Conservation (phyloP, 2,329 filamentous ascomycete species). For the Hortaea werneckii region DNA sequence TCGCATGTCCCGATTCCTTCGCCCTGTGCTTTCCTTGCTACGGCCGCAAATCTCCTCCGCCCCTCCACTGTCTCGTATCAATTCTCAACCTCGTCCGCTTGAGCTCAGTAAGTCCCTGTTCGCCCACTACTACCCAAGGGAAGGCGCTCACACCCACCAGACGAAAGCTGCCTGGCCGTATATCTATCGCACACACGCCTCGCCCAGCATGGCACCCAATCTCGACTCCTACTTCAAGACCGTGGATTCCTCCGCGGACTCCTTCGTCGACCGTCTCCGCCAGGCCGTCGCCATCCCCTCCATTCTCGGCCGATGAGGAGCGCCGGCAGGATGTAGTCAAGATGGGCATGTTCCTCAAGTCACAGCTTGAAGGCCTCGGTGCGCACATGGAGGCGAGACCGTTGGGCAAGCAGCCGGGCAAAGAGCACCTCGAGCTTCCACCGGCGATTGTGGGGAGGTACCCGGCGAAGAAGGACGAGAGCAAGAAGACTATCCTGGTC, state of each 20-base stretch:
- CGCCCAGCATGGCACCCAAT: conserved; percentile 65
- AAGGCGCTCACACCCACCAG: neutral
- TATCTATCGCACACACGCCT: conserved; percentile 30
- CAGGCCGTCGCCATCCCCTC: conserved; percentile 95
- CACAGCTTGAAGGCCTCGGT: conserved; percentile 72
- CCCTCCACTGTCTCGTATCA: no score
- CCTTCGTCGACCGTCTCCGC: conserved; percentile 82
- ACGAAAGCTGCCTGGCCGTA: conserved; percentile 32
- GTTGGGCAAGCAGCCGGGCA: conserved; percentile 84
- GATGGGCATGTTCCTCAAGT: conserved; percentile 87
- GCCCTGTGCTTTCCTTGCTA: neutral
- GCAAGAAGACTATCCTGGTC: conserved; percentile 88
- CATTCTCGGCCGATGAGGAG: conserved; percentile 80
- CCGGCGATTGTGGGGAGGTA: conserved; percentile 89
- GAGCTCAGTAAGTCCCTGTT: no score
- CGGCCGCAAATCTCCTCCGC: neutral
- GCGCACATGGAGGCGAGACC: conserved; percentile 78
- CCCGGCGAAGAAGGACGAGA: conserved; percentile 64
- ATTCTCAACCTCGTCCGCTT: no score
- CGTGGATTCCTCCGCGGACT: conserved; percentile 67
- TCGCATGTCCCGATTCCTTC: neutral
- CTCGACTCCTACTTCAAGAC: conserved; percentile 89
- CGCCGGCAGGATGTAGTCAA: conserved; percentile 84
- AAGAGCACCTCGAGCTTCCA: conserved; percentile 81
- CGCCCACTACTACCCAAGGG: no score